These are phyloP conservation scores for Microcera coccophila DNA, from an alignment of 2,329 filamentous ascomycete species.

Conservation along the genomic window DNA sequence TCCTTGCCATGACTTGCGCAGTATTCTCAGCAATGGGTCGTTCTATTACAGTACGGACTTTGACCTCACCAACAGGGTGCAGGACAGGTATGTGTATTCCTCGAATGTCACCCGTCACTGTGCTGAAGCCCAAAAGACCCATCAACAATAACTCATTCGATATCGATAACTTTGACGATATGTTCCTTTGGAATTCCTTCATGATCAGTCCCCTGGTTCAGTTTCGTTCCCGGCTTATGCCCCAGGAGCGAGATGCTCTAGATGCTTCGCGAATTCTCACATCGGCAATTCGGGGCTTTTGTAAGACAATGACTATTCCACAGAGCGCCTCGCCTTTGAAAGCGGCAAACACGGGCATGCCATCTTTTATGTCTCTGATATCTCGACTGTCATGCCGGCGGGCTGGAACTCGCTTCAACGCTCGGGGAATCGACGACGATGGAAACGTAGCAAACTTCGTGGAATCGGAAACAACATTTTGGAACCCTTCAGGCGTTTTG, in stretches of 20 bases:
- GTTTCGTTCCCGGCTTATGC: constrained; percentile 77
- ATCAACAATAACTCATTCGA: constrained; percentile 76
- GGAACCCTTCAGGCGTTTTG: constrained; percentile 70
- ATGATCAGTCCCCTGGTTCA: constrained; percentile 92
- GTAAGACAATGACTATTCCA: constrained; percentile 79
- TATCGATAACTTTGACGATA: constrained; percentile 87
- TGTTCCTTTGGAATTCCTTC: constrained; percentile 96
- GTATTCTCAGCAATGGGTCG: constrained; percentile 85
- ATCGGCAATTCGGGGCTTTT: constrained; percentile 91
- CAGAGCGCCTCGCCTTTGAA: constrained; percentile 69
- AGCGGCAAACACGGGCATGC: constrained; percentile 62
- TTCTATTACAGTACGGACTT: constrained; percentile 99
- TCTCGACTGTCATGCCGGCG: constrained; percentile 86
- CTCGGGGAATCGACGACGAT: constrained; percentile 95
- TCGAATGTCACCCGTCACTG: background rate
- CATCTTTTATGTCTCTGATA: constrained; percentile 82
- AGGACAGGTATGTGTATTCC: constrained; percentile 62
- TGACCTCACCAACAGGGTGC: constrained; percentile 87
- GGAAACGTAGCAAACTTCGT: constrained; percentile 98
- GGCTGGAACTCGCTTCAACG: constrained; percentile 93
- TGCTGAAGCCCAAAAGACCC: constrained; percentile 46
- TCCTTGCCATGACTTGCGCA: constrained; percentile 85
- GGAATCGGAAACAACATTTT: constrained; percentile 93
- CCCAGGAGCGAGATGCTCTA: constrained; percentile 70
- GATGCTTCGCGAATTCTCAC: constrained; percentile 86